Evolutionary conservation across 106 monocot genomes (phyloP).

Genomic region (Acorus calamus): DNA sequence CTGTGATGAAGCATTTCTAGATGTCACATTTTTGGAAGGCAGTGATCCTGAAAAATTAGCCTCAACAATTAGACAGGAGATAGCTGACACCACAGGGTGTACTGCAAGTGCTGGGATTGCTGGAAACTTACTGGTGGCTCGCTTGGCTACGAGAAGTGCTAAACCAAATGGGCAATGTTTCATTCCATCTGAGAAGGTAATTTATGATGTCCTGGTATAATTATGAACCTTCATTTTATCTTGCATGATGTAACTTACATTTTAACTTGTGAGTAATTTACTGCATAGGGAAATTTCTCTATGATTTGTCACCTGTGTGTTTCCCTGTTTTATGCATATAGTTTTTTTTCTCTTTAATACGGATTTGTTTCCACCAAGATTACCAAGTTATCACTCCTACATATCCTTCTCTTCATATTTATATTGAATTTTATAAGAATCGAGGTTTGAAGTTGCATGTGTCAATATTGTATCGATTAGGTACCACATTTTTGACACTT

Average conservation of each 20-base stretch:
- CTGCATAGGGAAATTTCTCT: no score
- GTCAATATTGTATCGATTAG: no score
- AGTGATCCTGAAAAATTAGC: slow-evolving; percentile 60
- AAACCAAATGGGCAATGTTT: slow-evolving; percentile 93
- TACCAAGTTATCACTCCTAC: no score
- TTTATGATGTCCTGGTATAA: not conserved
- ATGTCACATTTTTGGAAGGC: slow-evolving; percentile 14
- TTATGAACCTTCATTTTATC: no score
- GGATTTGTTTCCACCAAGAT: no score
- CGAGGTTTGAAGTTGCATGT: no score
- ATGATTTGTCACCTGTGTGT: not conserved
- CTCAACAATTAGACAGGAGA: slow-evolving; percentile 62
- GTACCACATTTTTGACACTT: no score
- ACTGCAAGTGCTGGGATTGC: slow-evolving; percentile 93
- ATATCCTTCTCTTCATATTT: no score
- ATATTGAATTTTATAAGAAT: no score
- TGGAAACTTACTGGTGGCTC: slow-evolving; percentile 72
- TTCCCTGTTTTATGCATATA: not conserved
- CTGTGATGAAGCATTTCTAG: slow-evolving; percentile 96
- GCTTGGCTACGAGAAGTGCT: slow-evolving; percentile 80
- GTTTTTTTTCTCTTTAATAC: not conserved
- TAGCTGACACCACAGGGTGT: slow-evolving; percentile 62
- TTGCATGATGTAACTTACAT: no score
- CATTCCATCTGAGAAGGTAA: slow-evolving; percentile 63
- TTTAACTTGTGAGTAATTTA: no score